phyloP scores from a whole-genome alignment of 306 rosid species.

The apple (Malus domestica) region DNA sequence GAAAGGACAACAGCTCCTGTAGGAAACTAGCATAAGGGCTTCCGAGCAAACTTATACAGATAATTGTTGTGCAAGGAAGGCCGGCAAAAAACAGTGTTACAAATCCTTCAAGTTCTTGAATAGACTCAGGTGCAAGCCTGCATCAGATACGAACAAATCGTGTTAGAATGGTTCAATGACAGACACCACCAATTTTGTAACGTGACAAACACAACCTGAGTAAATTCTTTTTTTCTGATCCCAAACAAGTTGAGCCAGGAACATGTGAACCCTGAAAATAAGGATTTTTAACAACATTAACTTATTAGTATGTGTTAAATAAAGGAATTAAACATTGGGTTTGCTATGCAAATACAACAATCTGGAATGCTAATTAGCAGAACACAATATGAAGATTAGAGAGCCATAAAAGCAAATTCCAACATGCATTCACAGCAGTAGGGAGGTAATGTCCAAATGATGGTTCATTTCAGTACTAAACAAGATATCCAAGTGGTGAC shows the following conservation, averaged over 20 bases:
- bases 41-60: constrained; percentile 67
- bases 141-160: constrained; percentile 9
- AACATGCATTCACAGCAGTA: neutral
- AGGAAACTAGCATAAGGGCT: constrained; percentile 53
- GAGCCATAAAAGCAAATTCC: neutral
- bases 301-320: neutral
- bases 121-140: constrained; percentile 63
- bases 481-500: neutral
- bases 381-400: neutral
- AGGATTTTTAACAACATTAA: constrained; percentile 6
- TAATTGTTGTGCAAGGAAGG: constrained; percentile 63
- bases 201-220: constrained; percentile 39
- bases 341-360: neutral
- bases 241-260: constrained; percentile 36
- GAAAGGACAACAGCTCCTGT: constrained; percentile 41
- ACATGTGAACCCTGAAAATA: constrained; percentile 39
- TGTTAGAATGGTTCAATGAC: constrained; percentile 18
- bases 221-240: constrained; percentile 28
- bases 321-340: neutral
- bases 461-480: neutral
- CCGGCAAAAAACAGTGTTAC: constrained; percentile 47
- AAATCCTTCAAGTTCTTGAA: constrained; percentile 52
- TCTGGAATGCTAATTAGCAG: neutral
- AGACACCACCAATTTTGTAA: constrained; percentile 10
- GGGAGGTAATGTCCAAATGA: neutral